Base-by-base conservation (phyloP, 306 rosid genomes). In the Carpinus fangiana region DNA sequence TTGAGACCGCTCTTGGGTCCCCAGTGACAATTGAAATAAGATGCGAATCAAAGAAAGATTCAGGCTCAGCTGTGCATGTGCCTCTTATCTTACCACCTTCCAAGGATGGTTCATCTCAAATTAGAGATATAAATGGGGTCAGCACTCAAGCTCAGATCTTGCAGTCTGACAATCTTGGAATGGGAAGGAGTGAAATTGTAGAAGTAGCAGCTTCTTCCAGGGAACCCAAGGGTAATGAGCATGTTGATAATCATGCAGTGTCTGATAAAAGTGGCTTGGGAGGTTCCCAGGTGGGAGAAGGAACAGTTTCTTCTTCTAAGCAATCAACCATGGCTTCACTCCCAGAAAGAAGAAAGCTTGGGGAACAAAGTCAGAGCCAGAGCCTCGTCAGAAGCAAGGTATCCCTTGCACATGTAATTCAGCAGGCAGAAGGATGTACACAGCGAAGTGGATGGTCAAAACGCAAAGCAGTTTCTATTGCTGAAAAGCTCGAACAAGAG, bases 401-500 rank as follows among this genome's bases (percentile, higher is more conserved):
- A 67, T 96, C 99, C 70, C 98, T 96, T 75, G 99, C 99, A 65
- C 98, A 93, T 81, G 99, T 96, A 83, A 90, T 96, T 85, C 99
- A 96, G 88, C 98, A 91, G 77, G 96, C 94, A 8, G 99, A 96
- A 86, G 94, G 98, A 74, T 81, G 87, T 79, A 83, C 86, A 61
- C 98, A 86, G 54, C 90, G 86, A 73, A 89, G 72, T 72, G 88
- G 87, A 70, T 93, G 98, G 98, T 93, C 99, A 47, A 89, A 84
- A 83, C 96, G 89, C 77, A 96, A 84, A 83, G 98, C 99, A 26
- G 93, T 96, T 83, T 96, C 99, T 50, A 96, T 96, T 77, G 99
- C 99, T 50, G 99, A 96, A 84, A 93, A 96, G 89, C 99, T 96
- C 18, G 99, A 93, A 86, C 97, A 91, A 78, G 99, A 96, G 85